phyloP scores from a whole-genome alignment of 2,329 filamentous ascomycete species.

The Ophiosphaerella herpotricha region DNA sequence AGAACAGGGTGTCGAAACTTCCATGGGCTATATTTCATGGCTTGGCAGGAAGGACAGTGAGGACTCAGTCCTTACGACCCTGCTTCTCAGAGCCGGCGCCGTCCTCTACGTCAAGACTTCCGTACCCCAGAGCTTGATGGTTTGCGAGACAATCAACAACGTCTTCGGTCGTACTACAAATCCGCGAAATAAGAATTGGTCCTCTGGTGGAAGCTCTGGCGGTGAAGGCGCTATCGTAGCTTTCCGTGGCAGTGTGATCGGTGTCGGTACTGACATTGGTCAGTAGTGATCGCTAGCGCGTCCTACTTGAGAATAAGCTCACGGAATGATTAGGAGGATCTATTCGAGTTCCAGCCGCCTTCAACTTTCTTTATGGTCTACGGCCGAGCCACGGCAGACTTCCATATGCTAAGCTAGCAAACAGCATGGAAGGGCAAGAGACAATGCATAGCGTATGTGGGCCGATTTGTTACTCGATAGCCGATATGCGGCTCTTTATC shows the following conservation, averaged over 20 bases:
- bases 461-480: no score
- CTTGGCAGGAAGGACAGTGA: not conserved
- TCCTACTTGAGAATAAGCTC: no score
- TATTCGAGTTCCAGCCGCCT: no score
- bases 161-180: conserved; percentile 59
- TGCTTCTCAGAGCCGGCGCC: conserved; percentile 47
- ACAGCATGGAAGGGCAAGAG: no score
- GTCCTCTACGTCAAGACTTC: conserved; percentile 61
- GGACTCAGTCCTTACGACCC: not conserved
- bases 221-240: conserved; percentile 62
- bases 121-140: conserved; percentile 60
- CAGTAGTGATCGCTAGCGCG: no score
- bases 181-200: conserved; percentile 57
- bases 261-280: conserved; percentile 60
- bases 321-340: no score
- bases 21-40: conserved; percentile 62
- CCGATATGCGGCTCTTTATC: no score
- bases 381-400: no score
- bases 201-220: conserved; percentile 59
- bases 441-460: no score
- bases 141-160: conserved; percentile 56
- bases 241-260: conserved; percentile 57
- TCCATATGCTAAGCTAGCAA: no score
- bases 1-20: no score
- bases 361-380: no score